These are phyloP conservation scores for Leptosphaerulina australis DNA, from an alignment of 2,329 filamentous ascomycete species.

Conservation along the genomic window DNA sequence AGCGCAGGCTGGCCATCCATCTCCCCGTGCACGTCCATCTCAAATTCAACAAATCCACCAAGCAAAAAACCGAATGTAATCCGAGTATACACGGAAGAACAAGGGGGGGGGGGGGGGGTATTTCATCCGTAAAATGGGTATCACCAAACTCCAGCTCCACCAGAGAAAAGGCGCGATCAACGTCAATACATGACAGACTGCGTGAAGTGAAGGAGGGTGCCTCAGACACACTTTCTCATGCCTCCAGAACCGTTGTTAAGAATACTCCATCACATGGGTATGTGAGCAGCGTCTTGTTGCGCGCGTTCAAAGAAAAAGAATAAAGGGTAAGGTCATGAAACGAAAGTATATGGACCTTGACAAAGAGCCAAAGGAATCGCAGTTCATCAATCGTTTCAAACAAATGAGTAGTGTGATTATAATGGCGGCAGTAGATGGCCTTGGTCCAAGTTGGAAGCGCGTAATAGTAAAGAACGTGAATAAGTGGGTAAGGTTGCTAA, in stretches of 20 bases:
- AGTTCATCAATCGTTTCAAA: slow-evolving; percentile 40
- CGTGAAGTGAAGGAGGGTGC: slow-evolving; percentile 17
- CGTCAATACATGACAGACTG: slow-evolving; percentile 12
- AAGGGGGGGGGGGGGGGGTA: slow-evolving; percentile 13
- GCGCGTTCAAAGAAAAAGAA: slow-evolving; percentile 15
- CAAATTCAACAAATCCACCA: slow-evolving; percentile 8
- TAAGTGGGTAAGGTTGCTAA: slow-evolving; percentile 16
- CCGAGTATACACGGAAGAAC: slow-evolving; percentile 12
- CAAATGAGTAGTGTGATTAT: slow-evolving; percentile 36
- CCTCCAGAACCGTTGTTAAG: too few species aligned
- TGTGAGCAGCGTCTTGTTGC: slow-evolving; percentile 28
- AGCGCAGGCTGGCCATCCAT: not conserved
- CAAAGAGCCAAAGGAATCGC: slow-evolving; percentile 6
- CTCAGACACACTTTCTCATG: too few species aligned
- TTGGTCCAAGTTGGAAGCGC: slow-evolving; percentile 22
- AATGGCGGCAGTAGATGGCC: slow-evolving; percentile 27
- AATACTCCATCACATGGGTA: slow-evolving; percentile 6
- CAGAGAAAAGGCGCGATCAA: slow-evolving; percentile 37
- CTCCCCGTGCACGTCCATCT: not conserved
- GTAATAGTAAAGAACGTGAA: slow-evolving; percentile 24
- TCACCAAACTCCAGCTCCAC: slow-evolving; percentile 52
- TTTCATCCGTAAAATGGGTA: slow-evolving; percentile 40
- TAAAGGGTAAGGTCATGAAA: slow-evolving; percentile 5
- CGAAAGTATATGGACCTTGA: slow-evolving; percentile 17
- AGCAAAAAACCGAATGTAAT: slow-evolving; percentile 12